A percentile compares a stretch with the other conserved stretches of the same genome.
phyloP scores from a whole-genome alignment of 176 grass and related monocot species.

The Elymus sibiricus region DNA sequence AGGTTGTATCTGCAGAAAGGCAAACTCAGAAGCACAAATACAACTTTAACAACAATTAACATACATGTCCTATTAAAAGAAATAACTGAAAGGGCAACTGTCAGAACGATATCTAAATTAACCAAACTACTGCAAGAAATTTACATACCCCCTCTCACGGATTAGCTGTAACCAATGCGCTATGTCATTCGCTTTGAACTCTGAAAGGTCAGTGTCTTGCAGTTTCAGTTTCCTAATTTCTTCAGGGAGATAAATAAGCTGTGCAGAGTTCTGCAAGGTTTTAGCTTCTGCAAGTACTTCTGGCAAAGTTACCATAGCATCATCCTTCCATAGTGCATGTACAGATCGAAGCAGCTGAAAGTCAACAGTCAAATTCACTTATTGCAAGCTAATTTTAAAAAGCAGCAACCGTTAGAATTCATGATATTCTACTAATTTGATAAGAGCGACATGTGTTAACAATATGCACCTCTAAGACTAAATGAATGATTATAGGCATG shows the following conservation, averaged over 20 bases:
- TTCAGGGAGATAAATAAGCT: no score
- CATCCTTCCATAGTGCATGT: slow-evolving; percentile 57
- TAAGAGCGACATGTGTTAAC: background rate
- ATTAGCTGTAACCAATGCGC: slow-evolving; percentile 60
- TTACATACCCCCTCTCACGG: slow-evolving; percentile 52
- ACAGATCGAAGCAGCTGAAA: slow-evolving; percentile 50
- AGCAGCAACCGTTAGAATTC: background rate
- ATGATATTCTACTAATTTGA: background rate
- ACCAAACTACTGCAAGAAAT: background rate
- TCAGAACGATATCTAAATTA: no score
- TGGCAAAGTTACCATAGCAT: slow-evolving; percentile 20
- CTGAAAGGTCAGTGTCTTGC: slow-evolving; percentile 10
- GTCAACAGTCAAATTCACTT: slow-evolving; percentile 14
- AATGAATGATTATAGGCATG: slow-evolving; percentile 50
- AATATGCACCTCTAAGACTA: slow-evolving; percentile 46
- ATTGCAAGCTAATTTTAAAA: background rate
- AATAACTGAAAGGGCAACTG: no score
- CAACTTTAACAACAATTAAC: no score
- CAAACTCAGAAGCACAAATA: no score
- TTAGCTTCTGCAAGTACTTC: slow-evolving; percentile 41
- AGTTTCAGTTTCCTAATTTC: slow-evolving; percentile 35
- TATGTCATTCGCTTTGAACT: slow-evolving; percentile 51
- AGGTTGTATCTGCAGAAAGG: slow-evolving; percentile 37
- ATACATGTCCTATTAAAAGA: no score
- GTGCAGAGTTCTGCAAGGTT: no score